Conservation (phyloP, 768 basidiomycete species). For the Clathrus columnatus region DNA sequence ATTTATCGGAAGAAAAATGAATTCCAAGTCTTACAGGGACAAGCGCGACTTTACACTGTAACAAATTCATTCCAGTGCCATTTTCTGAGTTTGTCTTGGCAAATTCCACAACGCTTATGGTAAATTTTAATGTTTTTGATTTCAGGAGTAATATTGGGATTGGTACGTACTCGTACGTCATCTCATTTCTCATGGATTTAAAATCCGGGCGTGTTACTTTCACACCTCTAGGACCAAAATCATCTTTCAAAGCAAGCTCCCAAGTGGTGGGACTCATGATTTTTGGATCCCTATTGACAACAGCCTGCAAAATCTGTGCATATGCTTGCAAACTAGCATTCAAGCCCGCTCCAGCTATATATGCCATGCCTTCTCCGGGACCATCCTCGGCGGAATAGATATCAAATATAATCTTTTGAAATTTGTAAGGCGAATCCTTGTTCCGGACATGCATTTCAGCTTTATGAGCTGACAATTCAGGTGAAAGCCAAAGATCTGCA, state of each 20-base stretch:
- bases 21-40: neutral
- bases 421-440: neutral
- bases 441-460: neutral
- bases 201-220: neutral
- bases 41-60: neutral
- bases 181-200: neutral
- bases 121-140: neutral
- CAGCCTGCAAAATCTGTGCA: neutral
- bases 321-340: neutral
- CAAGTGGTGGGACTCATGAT: neutral
- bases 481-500: slow-evolving; percentile 1
- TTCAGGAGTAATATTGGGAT: neutral
- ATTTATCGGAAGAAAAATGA: no score
- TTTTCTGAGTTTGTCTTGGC: neutral
- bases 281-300: neutral
- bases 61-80: neutral
- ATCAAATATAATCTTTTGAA: neutral
- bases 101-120: neutral
- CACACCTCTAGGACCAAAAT: neutral
- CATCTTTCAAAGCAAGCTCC: neutral
- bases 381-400: neutral
- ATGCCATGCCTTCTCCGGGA: neutral
- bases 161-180: neutral
- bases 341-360: neutral
- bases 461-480: neutral